Conservation (phyloP, 2,329 filamentous ascomycete genomes). For the Claviceps maximensis region DNA sequence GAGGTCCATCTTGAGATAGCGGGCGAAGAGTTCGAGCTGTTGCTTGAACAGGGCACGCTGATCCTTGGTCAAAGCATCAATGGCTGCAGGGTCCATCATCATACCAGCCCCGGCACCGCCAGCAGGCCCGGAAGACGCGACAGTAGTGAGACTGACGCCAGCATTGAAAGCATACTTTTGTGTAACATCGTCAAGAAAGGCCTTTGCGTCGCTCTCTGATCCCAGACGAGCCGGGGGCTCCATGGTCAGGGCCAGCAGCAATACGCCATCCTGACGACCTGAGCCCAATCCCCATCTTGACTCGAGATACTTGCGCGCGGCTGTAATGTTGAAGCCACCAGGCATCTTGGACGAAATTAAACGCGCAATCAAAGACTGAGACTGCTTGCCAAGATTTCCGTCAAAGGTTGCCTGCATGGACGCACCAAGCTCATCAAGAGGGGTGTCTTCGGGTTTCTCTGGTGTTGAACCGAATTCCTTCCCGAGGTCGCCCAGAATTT, state of each 20-base stretch:
- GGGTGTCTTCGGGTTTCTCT: slow-evolving; percentile 96
- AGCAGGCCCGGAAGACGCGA: slow-evolving; percentile 59
- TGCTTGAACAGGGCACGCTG: slow-evolving; percentile 96
- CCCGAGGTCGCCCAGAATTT: slow-evolving; percentile 92
- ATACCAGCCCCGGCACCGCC: slow-evolving; percentile 66
- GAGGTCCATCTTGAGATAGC: slow-evolving; percentile 95
- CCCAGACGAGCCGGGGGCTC: slow-evolving; percentile 81
- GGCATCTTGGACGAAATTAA: slow-evolving; percentile 99
- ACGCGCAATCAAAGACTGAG: slow-evolving; percentile 80
- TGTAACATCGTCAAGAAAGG: slow-evolving; percentile 74
- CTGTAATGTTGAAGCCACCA: slow-evolving; percentile 96
- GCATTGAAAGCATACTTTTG: slow-evolving; percentile 80
- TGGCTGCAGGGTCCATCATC: slow-evolving; percentile 99
- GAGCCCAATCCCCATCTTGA: slow-evolving; percentile 78
- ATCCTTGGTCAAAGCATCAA: slow-evolving; percentile 94
- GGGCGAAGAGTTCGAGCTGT: slow-evolving; percentile 85
- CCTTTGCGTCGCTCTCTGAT: slow-evolving; percentile 82
- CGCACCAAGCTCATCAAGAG: slow-evolving; percentile 86
- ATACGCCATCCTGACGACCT: slow-evolving; percentile 81
- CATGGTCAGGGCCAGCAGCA: slow-evolving; percentile 82
- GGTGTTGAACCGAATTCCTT: slow-evolving; percentile 98
- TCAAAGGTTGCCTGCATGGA: slow-evolving; percentile 98
- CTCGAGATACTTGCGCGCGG: slow-evolving; percentile 89
- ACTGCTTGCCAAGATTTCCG: slow-evolving; percentile 94
- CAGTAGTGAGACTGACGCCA: slow-evolving; percentile 71